A percentile compares a stretch with the other conserved stretches of the same genome.
Evolutionary conservation across 2,329 filamentous ascomycete species (phyloP).

Genomic region (Cercospora zeina): DNA sequence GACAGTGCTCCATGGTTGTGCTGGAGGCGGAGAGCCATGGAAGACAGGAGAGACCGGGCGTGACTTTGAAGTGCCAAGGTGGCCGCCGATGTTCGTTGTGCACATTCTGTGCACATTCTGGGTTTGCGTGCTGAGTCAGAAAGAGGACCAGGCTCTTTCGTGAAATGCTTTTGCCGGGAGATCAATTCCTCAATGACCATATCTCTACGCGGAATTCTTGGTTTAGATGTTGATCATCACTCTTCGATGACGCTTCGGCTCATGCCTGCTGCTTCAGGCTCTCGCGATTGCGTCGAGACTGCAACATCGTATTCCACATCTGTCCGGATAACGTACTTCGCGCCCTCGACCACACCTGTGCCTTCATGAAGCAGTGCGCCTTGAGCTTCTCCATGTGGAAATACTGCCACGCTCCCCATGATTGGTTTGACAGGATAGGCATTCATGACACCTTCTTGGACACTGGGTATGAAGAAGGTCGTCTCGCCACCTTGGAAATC

Average conservation of each 20-base stretch:
- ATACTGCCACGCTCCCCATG: slow-evolving; percentile 67
- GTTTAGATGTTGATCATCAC: not conserved
- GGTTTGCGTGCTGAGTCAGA: not conserved
- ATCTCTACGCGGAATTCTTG: no score
- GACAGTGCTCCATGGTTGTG: not conserved
- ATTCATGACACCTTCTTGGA: slow-evolving; percentile 65
- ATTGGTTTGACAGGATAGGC: slow-evolving; percentile 68
- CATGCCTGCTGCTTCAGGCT: not conserved
- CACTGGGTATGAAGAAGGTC: slow-evolving; percentile 67
- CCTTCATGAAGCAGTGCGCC: slow-evolving; percentile 69
- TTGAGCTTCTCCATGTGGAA: slow-evolving; percentile 67
- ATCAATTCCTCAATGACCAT: no score
- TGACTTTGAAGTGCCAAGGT: not conserved
- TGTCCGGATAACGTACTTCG: slow-evolving; percentile 68
- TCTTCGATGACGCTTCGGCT: slow-evolving; percentile 15
- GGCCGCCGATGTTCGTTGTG: not conserved
- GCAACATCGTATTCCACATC: slow-evolving; percentile 68
- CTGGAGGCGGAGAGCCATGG: not conserved
- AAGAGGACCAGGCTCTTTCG: no score
- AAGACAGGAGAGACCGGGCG: not conserved
- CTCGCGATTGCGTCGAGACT: not conserved
- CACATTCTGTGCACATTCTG: not conserved
- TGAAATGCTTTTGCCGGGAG: no score
- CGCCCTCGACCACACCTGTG: slow-evolving; percentile 66
- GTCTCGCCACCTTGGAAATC: slow-evolving; percentile 72